A percentile compares a stretch with the other conserved stretches of the same genome.
Evolutionary conservation across 2,329 filamentous ascomycete species (phyloP).

Genomic region (Cryphonectria naterciae): DNA sequence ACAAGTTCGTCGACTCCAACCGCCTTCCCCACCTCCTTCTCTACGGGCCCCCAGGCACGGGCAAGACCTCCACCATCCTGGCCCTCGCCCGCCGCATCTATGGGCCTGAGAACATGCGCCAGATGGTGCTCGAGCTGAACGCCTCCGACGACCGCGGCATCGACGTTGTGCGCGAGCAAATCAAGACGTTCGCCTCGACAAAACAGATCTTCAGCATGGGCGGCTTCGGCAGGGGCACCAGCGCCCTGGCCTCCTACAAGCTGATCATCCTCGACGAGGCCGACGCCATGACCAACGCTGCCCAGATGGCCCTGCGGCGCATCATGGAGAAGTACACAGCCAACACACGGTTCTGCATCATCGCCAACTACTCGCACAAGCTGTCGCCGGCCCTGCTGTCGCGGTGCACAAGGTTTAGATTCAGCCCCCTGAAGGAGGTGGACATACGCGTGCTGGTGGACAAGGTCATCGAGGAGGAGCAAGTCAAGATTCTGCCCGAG

Average conservation of each 20-base stretch:
- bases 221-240: slow-evolving; percentile 46
- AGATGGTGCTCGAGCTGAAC: slow-evolving; percentile 98
- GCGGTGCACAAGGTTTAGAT: slow-evolving; percentile 91
- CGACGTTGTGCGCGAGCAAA: slow-evolving; percentile 96
- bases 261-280: slow-evolving; percentile 97
- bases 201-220: slow-evolving; percentile 89
- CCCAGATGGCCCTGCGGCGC: slow-evolving; percentile 92
- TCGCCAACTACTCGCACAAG: slow-evolving; percentile 99
- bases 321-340: slow-evolving; percentile 99
- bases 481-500: slow-evolving; percentile 78
- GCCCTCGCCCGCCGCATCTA: slow-evolving; percentile 94
- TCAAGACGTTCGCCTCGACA: slow-evolving; percentile 98
- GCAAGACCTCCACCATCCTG: slow-evolving; percentile 95
- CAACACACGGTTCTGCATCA: slow-evolving; percentile 97
- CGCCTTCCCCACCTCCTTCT: slow-evolving; percentile 92
- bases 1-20: slow-evolving; percentile 95
- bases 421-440: slow-evolving; percentile 86
- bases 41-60: slow-evolving; percentile 94
- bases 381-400: slow-evolving; percentile 90
- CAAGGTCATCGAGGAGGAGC: slow-evolving; percentile 85
- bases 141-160: slow-evolving; percentile 97
- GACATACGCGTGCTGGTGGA: slow-evolving; percentile 88
- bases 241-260: slow-evolving; percentile 77
- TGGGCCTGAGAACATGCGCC: slow-evolving; percentile 86
- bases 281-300: slow-evolving; percentile 99